A percentile compares a stretch with the other conserved stretches of the same genome.
Evolutionary conservation across 1,139 yeast genomes (phyloP).

Genomic region (Scheffersomyces titani): DNA sequence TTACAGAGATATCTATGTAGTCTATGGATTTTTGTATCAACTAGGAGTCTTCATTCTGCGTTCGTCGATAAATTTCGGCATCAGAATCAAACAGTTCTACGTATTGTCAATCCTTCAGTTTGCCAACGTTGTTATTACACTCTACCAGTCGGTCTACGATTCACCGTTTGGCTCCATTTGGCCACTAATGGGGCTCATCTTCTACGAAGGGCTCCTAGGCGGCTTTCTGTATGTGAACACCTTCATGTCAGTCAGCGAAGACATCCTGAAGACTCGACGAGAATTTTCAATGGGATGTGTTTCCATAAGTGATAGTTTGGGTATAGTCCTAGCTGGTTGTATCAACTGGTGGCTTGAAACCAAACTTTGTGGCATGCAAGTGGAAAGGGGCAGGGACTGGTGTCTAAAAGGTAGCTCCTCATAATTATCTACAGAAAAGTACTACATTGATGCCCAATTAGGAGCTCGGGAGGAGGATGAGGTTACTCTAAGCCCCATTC

Average conservation of each 20-base stretch:
- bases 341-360: constrained; percentile 76
- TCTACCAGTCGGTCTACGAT: constrained; percentile 64
- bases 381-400: constrained; percentile 63
- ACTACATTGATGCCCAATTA: not conserved
- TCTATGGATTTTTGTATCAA: constrained; percentile 91
- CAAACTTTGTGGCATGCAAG: constrained; percentile 69
- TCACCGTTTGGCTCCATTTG: constrained; percentile 60
- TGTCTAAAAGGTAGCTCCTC: constrained; percentile 28
- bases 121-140: constrained; percentile 58
- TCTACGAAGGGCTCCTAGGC: constrained; percentile 88
- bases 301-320: constrained; percentile 87
- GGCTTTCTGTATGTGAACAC: constrained; percentile 91
- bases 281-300: constrained; percentile 95
- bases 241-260: constrained; percentile 73
- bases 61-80: constrained; percentile 67
- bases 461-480: too few species aligned
- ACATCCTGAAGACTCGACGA: constrained; percentile 52
- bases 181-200: constrained; percentile 59
- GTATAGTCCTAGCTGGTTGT: constrained; percentile 79
- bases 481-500: too few species aligned
- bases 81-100: constrained; percentile 61
- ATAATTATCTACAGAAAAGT: not conserved
- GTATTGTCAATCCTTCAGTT: constrained; percentile 67
- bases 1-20: constrained; percentile 86
- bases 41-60: constrained; percentile 90